Evolutionary conservation across 257 asterid species (phyloP), one percentile per base, ranked within the genome.

Genomic region (Solanum piurae): DNA sequence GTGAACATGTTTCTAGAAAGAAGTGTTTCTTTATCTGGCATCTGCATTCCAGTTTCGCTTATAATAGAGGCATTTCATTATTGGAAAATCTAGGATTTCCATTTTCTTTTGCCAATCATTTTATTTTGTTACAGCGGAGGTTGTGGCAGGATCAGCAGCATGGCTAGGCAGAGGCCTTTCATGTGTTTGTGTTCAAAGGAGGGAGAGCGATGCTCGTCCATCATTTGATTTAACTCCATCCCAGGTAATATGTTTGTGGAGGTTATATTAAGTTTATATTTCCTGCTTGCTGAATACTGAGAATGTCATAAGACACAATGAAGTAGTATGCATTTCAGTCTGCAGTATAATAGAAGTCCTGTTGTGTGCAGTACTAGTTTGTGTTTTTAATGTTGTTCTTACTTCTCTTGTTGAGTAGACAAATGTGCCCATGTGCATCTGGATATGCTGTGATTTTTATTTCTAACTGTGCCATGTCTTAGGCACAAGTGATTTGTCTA

Each of bases 151-250:
- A 91, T 95, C 99, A 79, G 98, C 99, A 86, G 99, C 99, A 29
- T 97, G 99, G 99, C 94, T 96, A 86, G 99, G 99, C 86, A 95
- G 92, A 91, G 98, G 99, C 86, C 95, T 97, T 88, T 95, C 99
- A 12, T 97, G 99, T 88, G 99, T 97, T 86, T 96, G 99, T 91
- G 98, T 91, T 92, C 98, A 97, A 88, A 93, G 99, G 91, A 92
- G 98, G 87, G 99, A 96, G 89, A 92, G 97, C 86, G 99, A 97
- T 92, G 94, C 93, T 83, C 98, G 97, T 55, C 98, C 95, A 86
- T 97, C 99, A 49, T 94, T 97, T 91, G 99, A 97, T 90, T 89
- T 97, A 92, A 96, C 99, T 68, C 93, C 98, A 91, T 86, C 93
- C 34, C 98, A 96, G 98, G 99, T 94, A 92, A 76, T 68, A 62